Evolutionary conservation across 345 rosid genomes (phyloP).

Genomic region (Salix purpurea): DNA sequence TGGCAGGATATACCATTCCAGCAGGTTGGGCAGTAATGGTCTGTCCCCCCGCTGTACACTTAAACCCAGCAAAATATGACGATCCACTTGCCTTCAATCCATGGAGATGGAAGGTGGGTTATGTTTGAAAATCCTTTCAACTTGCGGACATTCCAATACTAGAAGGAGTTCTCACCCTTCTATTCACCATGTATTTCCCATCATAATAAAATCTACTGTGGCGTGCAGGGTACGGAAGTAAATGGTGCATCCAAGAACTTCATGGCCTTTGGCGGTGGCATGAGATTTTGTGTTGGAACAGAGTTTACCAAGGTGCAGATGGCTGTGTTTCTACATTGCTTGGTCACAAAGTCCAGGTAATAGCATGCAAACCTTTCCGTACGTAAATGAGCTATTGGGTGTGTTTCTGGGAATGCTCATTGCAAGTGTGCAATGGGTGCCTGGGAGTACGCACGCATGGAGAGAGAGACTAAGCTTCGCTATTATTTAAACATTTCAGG

Average conservation of each 20-base stretch:
- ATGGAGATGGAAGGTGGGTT: slow-evolving; percentile 83
- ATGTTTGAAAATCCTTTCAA: slow-evolving; percentile 8
- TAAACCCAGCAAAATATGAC: slow-evolving; percentile 61
- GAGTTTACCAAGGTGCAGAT: slow-evolving; percentile 85
- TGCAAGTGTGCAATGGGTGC: neutral
- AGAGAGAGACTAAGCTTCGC: slow-evolving; percentile 13
- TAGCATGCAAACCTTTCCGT: neutral
- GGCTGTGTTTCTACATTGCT: slow-evolving; percentile 78
- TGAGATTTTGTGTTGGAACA: slow-evolving; percentile 94
- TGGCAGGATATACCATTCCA: slow-evolving; percentile 82
- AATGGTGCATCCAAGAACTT: slow-evolving; percentile 65
- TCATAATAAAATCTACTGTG: slow-evolving; percentile 2
- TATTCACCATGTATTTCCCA: neutral
- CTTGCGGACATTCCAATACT: neutral
- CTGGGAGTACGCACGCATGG: neutral
- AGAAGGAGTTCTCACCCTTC: neutral
- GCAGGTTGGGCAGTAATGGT: slow-evolving; percentile 93
- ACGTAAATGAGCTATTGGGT: neutral
- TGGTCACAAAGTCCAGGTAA: slow-evolving; percentile 85
- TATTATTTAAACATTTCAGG: slow-evolving; percentile 36
- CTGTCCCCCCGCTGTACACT: slow-evolving; percentile 91
- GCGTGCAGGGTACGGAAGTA: slow-evolving; percentile 52
- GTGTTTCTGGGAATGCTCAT: neutral
- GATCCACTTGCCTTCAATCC: slow-evolving; percentile 78
- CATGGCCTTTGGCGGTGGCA: slow-evolving; percentile 96